These are phyloP conservation scores for Mortierella hygrophila DNA, from an alignment of 192 early-diverging fungal genomes.

Conservation along the genomic window DNA sequence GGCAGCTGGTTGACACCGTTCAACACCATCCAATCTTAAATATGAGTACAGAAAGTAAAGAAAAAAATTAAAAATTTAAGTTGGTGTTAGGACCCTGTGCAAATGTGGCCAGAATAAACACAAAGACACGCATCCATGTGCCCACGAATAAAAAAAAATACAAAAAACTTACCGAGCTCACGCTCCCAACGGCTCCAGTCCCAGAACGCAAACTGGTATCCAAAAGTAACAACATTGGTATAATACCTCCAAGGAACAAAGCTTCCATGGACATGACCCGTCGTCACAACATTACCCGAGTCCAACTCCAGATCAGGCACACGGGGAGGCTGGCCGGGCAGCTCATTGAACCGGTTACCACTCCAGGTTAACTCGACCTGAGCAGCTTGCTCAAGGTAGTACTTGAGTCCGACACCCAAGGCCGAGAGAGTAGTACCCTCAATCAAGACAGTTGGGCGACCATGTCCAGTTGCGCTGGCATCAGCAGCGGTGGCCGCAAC, in stretches of 20 bases:
- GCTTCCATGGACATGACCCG: constrained; percentile 42
- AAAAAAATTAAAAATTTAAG: background rate
- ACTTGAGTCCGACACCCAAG: constrained; percentile 47
- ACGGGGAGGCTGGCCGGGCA: constrained; percentile 18
- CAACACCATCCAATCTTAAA: constrained; percentile 22
- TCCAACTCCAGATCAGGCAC: constrained; percentile 45
- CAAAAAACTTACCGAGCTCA: constrained; percentile 5
- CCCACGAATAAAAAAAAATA: background rate
- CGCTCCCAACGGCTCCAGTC: constrained; percentile 29
- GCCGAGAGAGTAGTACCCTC: constrained; percentile 39
- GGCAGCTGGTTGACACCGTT: constrained; percentile 27
- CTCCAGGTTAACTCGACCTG: constrained; percentile 41
- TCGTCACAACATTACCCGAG: constrained; percentile 17
- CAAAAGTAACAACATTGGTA: constrained; percentile 23
- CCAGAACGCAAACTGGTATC: constrained; percentile 32
- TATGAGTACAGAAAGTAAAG: background rate
- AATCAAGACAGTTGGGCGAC: constrained; percentile 16
- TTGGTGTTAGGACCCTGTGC: background rate
- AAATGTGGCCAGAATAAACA: background rate
- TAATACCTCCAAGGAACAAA: constrained; percentile 24
- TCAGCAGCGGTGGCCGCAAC: background rate
- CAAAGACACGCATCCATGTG: background rate
- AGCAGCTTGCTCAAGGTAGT: constrained; percentile 44
- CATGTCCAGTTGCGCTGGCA: background rate
- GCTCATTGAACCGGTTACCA: constrained; percentile 44